Evolutionary conservation across 495 filamentous ascomycete genomes (phyloP).

Genomic region (Penicillium macrosclerotiorum): DNA sequence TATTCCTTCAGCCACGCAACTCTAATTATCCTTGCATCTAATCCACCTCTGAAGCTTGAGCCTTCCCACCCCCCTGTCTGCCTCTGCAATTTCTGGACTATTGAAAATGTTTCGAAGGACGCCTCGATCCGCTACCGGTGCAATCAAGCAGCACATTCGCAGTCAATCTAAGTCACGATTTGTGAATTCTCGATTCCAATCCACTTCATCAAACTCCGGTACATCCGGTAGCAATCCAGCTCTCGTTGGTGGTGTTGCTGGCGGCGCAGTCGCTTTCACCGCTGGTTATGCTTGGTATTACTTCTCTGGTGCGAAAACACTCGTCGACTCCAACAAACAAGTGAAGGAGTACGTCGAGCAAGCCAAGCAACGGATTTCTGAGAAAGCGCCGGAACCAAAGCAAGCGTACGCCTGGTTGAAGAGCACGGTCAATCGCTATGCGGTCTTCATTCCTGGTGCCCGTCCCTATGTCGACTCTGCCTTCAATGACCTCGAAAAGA

Average conservation of each 20-base stretch:
- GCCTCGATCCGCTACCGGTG: background rate
- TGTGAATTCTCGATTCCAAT: constrained; percentile 41
- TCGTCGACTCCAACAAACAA: constrained; percentile 49
- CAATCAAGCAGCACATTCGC: constrained; percentile 10
- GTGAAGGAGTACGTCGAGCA: constrained; percentile 49
- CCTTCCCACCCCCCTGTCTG: background rate
- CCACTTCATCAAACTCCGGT: constrained; percentile 30
- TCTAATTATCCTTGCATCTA: background rate
- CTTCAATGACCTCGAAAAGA: constrained; percentile 61
- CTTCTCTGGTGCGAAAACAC: constrained; percentile 56
- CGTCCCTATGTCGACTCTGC: constrained; percentile 55
- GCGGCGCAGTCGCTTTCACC: constrained; percentile 48
- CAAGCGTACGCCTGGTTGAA: constrained; percentile 57
- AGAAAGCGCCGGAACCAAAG: constrained; percentile 56
- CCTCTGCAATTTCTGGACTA: background rate
- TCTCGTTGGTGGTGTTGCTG: constrained; percentile 44
- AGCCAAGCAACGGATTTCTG: constrained; percentile 47
- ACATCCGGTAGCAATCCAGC: constrained; percentile 24
- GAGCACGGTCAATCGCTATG: constrained; percentile 58
- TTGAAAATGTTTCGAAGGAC: background rate
- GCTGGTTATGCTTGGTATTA: constrained; percentile 54
- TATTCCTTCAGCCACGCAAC: background rate
- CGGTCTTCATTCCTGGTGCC: constrained; percentile 65
- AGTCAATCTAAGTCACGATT: constrained; percentile 7
- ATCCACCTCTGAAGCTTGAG: background rate